Evolutionary conservation across 75 land plant species (phyloP), one percentile per base, ranked within the genome.

Genomic region (Adiantum capillusveneris): DNA sequence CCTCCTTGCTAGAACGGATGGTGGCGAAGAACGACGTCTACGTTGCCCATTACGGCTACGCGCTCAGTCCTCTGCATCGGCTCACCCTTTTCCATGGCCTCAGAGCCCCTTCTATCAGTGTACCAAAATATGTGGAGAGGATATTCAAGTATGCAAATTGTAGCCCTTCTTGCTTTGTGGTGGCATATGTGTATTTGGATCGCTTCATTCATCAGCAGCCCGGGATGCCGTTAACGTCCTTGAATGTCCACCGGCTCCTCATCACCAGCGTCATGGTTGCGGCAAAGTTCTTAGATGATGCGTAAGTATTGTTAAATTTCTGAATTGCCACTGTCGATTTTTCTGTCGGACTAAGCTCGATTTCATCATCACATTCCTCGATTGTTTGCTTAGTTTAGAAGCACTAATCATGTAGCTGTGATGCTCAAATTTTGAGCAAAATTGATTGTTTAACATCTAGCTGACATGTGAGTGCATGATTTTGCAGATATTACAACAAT

Each of bases 1-100:
- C 85, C 11, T 69, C 78, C 6, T 60, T 76, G 65, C 78, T 86
- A 22, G 83, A 86, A 53, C 75, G 65, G 51, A 56, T 59, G 43
- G 72, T 86, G 18, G 60, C 77, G 29, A 69, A 54, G 53, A 86
- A 79, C 65, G 82, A 86, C 29, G 55, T 45, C 17, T 17, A 60
- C 31, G 25, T 64, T 1, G 80, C 65, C 22, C n/a, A 14, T 2
- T 2, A 6, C 14, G 42, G 42, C 41, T 13, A 26, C 20, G 26
- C 26, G 29, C 31, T 29, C 25, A 3, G 44, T 41, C 1, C 34
- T 34, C 31, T 50, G 41, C 45, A 53, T 3, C 13, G 44, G 57
- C 64, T 57, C 43, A 66, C 62, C 18, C 29, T 65, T 11, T 70
- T 71, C 72, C 73, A 71, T 48, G 73, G 73, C 9, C 71, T 71